These are phyloP conservation scores for Schizophyllum commune DNA, from an alignment of 1,284 basidiomycete genomes.

Conservation along the genomic window DNA sequence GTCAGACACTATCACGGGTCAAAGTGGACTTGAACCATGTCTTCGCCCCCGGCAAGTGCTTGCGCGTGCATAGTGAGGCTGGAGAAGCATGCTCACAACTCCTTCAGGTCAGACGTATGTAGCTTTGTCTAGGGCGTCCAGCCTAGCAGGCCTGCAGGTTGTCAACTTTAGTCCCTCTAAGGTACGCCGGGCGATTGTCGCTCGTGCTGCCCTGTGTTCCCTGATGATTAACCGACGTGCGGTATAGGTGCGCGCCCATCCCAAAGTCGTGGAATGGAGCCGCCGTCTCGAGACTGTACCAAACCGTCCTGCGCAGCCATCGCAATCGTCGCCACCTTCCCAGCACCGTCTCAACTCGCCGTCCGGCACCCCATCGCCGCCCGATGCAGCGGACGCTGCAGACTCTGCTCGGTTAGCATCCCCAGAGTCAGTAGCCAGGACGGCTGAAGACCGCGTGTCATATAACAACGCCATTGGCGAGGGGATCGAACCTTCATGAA, in stretches of 20 bases:
- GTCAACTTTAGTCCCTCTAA: slow-evolving; percentile 57
- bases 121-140: slow-evolving; percentile 76
- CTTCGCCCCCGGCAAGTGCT: slow-evolving; percentile 60
- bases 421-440: too few relatives aligned
- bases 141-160: slow-evolving; percentile 74
- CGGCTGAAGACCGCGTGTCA: too few relatives aligned
- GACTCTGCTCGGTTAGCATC: too few relatives aligned
- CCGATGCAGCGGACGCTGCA: too few relatives aligned
- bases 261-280: slow-evolving; percentile 12
- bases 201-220: not conserved
- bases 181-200: not conserved
- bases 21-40: slow-evolving; percentile 55
- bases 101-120: slow-evolving; percentile 70
- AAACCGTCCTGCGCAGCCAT: too few relatives aligned
- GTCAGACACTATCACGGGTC: slow-evolving; percentile 64
- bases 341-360: too few relatives aligned
- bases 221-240: not conserved
- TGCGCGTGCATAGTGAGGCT: not conserved
- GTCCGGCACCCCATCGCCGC: too few relatives aligned
- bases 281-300: too few relatives aligned
- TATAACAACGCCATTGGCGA: too few relatives aligned
- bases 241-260: slow-evolving; percentile 11
- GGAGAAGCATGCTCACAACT: not conserved
- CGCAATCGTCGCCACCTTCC: too few relatives aligned
- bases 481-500: too few relatives aligned